phyloP scores from a whole-genome alignment of 257 asterid genomes.

The Perilla frutescens region DNA sequence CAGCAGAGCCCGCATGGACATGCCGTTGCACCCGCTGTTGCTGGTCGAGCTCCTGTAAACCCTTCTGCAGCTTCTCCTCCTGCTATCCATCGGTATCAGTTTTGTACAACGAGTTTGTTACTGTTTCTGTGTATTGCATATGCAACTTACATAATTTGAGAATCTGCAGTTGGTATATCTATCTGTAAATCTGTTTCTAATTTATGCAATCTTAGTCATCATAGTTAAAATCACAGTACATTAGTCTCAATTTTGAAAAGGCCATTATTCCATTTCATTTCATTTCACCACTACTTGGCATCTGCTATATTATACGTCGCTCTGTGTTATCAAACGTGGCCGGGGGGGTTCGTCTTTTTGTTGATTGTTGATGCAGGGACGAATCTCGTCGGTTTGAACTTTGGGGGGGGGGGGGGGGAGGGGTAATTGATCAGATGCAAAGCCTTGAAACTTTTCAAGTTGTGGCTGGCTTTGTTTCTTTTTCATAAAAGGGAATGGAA shows the following conservation, averaged over 20 bases:
- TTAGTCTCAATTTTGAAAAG: constrained; percentile 31
- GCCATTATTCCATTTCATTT: constrained; percentile 1
- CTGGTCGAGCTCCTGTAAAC: constrained; percentile 60
- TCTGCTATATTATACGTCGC: background rate
- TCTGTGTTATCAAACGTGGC: background rate
- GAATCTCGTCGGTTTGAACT: background rate
- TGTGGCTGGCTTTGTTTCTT: constrained; percentile 35
- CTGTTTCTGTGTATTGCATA: constrained; percentile 46
- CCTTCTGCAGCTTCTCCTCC: constrained; percentile 53
- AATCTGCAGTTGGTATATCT: constrained; percentile 29
- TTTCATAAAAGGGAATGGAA: constrained; percentile 34
- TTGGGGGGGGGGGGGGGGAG: background rate
- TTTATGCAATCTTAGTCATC: constrained; percentile 26
- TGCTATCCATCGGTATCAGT: constrained; percentile 7
- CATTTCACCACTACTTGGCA: background rate
- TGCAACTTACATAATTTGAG: constrained; percentile 31
- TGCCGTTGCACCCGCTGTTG: constrained; percentile 72
- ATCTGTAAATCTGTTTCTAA: constrained; percentile 46
- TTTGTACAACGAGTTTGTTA: constrained; percentile 37
- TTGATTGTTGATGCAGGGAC: background rate
- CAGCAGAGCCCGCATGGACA: constrained; percentile 44
- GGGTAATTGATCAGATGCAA: constrained; percentile 23
- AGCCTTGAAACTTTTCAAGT: constrained; percentile 28
- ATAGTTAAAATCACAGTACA: constrained; percentile 27
- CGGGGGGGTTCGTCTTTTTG: constrained; percentile 16